Base-by-base conservation (phyloP, 805 yeast species). In the Cyberlindnera japonica region DNA sequence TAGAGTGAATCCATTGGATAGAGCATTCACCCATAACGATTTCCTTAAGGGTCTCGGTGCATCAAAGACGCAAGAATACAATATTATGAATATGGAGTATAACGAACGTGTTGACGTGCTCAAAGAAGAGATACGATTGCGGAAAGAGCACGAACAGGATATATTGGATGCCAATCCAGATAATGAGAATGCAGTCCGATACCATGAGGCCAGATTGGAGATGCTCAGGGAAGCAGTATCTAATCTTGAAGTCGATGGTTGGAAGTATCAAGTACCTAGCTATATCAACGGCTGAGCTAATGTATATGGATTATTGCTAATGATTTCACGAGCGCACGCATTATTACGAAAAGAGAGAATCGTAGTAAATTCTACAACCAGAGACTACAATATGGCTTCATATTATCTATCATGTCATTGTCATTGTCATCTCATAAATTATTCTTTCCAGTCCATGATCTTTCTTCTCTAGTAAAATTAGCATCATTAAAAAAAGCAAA, bases 1-100 rank as follows among this genome's bases (percentile, higher is more conserved):
- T 4, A 46, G 41, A 35, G 55, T 52, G 5, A 43, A 47, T 18
- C 43, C 48, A 1, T 33, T 54, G 33, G 59, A 56, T 26, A 41
- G 55, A 20, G 53, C 50, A 3, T 56, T 56, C 25, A 31, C 38
- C 2, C 40, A 48, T 21, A 34, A 38, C 0, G 41, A 42, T 2
- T 54, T 52, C 24, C 45, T 56, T 16, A 50, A 44, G 26, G 34
- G 35, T 6, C 13, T 55, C 30, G 12, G 39, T 1, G 35, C 40
- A 9, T 38, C 40, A 2, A 35, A 37, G 27, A 12, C 48, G n/a
- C 51, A 50, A 19, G 55, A 53, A 22, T 56, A 54, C 26, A 31
- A 41, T 2, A 33, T 30, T 17, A 36, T 53, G 22, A 51, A 47
- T 28, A 33, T 40, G n/a, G 54, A 55, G 35, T 50, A 29, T 34